Base-by-base conservation (phyloP, 139 green algal genomes). In the Haematococcus lacustris region DNA sequence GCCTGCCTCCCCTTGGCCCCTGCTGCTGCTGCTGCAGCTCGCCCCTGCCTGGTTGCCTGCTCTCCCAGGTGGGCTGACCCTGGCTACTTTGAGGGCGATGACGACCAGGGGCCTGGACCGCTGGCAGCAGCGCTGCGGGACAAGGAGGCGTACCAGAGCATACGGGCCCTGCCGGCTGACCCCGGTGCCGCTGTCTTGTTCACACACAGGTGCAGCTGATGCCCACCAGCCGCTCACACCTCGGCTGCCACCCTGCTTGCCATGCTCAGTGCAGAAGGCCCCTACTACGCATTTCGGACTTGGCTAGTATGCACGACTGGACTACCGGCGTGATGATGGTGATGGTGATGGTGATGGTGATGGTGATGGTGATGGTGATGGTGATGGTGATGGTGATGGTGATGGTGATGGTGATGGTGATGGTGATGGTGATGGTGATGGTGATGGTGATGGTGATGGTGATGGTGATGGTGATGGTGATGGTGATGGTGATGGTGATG, bases 121-220 rank as follows among this genome's bases (percentile, higher is more conserved):
- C 71, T 90, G 30, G 43, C 40, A 2, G 41, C 77, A 41, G 79
- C 78, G 17, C 72, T 91, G 65, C 40, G 68, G 0, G 37, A 43
- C 68, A 91, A 91, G 81, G 78, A 82, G 67, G 61, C 61, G 38
- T 88, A 80, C 73, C 75, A 73, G 79, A 60, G 84, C 68, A 80
- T 91, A 4, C 72, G 79, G 0, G 86, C 86, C 4, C 66, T 88
- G 37, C 86, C 86, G 0, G 76, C 71, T 17, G 61, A 73, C 6
- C 65, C 76, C 0, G 86, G 86, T 1, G 69, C 57, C 17, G 83
- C 83, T 1, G 65, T 83, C 25, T 65, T 88, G 1, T 91, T 91
- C 81, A 86, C 81, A 35, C 86, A 91, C 78, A 70, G 80, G 80
- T 81, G 34, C 43, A 17, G 43, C n/a, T n/a, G n/a, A n/a, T n/a